Percentiles rank a stretch among this genome's conserved stretches.
Conservation (phyloP, 2,329 filamentous ascomycete species). For the Rutstroemia sp. region DNA sequence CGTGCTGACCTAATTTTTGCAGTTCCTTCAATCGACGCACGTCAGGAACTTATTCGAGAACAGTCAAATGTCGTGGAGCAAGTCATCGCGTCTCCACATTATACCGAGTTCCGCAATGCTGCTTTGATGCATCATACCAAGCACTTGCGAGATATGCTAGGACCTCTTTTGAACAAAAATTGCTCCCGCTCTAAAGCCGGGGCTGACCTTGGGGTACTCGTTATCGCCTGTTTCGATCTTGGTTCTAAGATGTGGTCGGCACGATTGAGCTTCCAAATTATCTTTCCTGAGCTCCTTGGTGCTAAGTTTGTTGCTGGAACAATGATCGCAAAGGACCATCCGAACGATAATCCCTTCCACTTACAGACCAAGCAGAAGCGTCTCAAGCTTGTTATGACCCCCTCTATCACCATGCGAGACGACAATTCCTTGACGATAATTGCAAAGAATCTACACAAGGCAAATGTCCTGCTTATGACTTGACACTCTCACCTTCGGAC, state of each 20-base stretch:
- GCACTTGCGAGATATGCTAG: constrained; percentile 36
- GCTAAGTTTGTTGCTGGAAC: constrained; percentile 41
- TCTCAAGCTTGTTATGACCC: constrained; percentile 47
- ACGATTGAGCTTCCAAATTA: constrained; percentile 36
- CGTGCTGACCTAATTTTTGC: neutral
- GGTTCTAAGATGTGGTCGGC: constrained; percentile 40
- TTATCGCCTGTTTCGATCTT: constrained; percentile 20
- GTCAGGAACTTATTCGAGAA: constrained; percentile 32
- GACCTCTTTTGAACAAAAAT: constrained; percentile 34
- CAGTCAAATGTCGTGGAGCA: constrained; percentile 31
- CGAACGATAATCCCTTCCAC: constrained; percentile 33
- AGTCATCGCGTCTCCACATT: constrained; percentile 32
- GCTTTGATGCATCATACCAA: constrained; percentile 20
- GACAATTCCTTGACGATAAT: constrained; percentile 29
- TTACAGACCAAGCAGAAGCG: constrained; percentile 45
- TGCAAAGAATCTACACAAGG: constrained; percentile 12
- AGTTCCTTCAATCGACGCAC: constrained; percentile 19
- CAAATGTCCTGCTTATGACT: constrained; percentile 24
- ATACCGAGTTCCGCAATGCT: constrained; percentile 19
- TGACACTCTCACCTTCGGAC: constrained; percentile 1
- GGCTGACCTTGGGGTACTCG: constrained; percentile 31
- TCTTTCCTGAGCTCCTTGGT: constrained; percentile 42
- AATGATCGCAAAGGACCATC: constrained; percentile 39
- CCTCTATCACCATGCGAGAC: constrained; percentile 46
- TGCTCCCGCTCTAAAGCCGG: constrained; percentile 32